Percentiles rank a stretch among this genome's conserved stretches.
These are phyloP conservation scores for Thuidium tamariscinum DNA, from an alignment of 225 moss, liverwort and hornwort species.

Conservation along the genomic window DNA sequence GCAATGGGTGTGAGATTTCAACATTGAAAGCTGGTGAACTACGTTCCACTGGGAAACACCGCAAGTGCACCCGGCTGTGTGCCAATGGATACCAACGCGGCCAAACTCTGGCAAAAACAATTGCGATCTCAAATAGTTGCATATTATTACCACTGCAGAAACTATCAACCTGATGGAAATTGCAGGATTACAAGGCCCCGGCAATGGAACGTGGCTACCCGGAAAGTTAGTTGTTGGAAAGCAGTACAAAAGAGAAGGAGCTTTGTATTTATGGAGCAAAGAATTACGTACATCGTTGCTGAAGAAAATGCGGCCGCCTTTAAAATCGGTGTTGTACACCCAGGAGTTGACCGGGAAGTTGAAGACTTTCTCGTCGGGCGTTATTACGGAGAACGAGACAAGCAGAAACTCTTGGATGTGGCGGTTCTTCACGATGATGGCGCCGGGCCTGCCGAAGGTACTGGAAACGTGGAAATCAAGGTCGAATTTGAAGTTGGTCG, in stretches of 20 bases:
- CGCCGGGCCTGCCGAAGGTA: conserved; percentile 66
- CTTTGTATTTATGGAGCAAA: too few relatives aligned
- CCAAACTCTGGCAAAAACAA: not conserved
- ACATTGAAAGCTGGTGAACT: too few relatives aligned
- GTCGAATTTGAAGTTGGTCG: conserved; percentile 24
- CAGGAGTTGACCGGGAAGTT: conserved; percentile 58
- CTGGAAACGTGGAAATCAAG: conserved; percentile 28
- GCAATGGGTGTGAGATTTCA: not conserved
- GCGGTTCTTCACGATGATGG: conserved; percentile 58
- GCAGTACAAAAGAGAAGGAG: not conserved
- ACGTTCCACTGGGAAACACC: not conserved
- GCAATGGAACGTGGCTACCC: not conserved
- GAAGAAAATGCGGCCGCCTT: conserved; percentile 53
- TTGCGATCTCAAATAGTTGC: not conserved
- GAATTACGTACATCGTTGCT: conserved; percentile 31
- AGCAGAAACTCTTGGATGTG: conserved; percentile 74
- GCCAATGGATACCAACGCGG: not conserved
- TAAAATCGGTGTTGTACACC: conserved; percentile 35
- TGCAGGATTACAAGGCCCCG: not conserved
- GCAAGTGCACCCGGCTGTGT: not conserved
- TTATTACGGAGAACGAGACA: conserved; percentile 27
- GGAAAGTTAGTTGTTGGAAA: too few relatives aligned
- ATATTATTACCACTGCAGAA: not conserved
- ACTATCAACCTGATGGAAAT: not conserved
- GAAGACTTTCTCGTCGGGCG: conserved; percentile 15